phyloP scores from a whole-genome alignment of 352 stramenopile genomes.

The Phytopythium sindhum region DNA sequence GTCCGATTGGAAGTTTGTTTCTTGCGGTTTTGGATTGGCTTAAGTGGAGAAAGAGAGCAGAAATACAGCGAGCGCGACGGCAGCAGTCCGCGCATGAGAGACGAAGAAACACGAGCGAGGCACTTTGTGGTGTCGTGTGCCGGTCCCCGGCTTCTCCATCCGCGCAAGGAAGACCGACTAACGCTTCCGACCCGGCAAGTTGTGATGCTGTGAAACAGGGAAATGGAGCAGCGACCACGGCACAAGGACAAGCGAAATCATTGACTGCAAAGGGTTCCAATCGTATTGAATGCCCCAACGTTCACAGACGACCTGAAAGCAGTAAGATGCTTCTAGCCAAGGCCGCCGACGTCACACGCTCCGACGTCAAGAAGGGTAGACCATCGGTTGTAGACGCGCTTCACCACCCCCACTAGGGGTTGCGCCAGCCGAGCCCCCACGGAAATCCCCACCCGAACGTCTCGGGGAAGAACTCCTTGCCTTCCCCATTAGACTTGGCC shows the following conservation, averaged over 20 bases:
- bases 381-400: not conserved
- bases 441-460: not conserved
- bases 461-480: not conserved
- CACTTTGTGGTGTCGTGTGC: not conserved
- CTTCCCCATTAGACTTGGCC: not conserved
- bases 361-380: not conserved
- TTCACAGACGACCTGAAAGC: not conserved
- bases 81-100: not conserved
- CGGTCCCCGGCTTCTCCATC: not conserved
- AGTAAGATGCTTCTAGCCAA: too few relatives aligned
- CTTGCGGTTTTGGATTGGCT: not conserved
- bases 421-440: not conserved
- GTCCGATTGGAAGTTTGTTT: not conserved
- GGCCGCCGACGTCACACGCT: not conserved
- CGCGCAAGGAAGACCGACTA: not conserved
- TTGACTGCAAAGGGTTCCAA: not conserved
- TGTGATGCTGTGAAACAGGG: not conserved
- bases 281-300: not conserved
- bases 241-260: not conserved
- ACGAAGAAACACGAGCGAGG: conserved; percentile 2
- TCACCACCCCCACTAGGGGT: not conserved
- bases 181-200: not conserved
- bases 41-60: conserved; percentile 1
- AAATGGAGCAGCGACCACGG: not conserved
- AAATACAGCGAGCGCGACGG: not conserved